Evolutionary conservation across 1,284 basidiomycete genomes (phyloP).

Genomic region (Vanrija sp.): DNA sequence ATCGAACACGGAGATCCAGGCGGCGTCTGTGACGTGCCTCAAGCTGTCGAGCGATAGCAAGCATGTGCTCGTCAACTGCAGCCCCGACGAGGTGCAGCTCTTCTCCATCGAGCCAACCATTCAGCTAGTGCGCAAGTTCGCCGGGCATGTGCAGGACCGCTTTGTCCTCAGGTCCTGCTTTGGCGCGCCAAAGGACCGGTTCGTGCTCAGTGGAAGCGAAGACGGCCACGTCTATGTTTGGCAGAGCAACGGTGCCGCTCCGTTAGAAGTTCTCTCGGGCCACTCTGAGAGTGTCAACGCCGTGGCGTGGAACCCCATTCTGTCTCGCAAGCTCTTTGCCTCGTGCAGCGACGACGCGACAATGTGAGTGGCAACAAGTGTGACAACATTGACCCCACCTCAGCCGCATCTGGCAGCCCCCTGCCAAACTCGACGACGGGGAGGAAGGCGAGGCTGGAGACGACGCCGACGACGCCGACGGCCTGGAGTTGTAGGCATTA

Average conservation of each 20-base stretch:
- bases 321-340: slow-evolving; percentile 81
- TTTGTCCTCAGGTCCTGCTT: slow-evolving; percentile 90
- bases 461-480: slow-evolving; percentile 7
- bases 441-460: background rate
- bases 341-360: slow-evolving; percentile 83
- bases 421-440: background rate
- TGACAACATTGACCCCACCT: background rate
- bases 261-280: slow-evolving; percentile 77
- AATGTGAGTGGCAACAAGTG: slow-evolving; percentile 49
- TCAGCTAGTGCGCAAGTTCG: slow-evolving; percentile 69
- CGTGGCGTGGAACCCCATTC: slow-evolving; percentile 87
- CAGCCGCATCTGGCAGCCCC: slow-evolving; percentile 20
- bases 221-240: slow-evolving; percentile 91
- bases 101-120: slow-evolving; percentile 68
- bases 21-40: slow-evolving; percentile 69
- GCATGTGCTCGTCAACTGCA: slow-evolving; percentile 79
- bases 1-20: slow-evolving; percentile 21
- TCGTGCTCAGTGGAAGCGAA: slow-evolving; percentile 93
- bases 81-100: slow-evolving; percentile 81
- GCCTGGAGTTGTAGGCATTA: slow-evolving; percentile 18
- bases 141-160: slow-evolving; percentile 71
- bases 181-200: slow-evolving; percentile 84
- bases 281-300: slow-evolving; percentile 89
- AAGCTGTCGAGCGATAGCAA: slow-evolving; percentile 82
- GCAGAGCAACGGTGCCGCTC: slow-evolving; percentile 78